Percentiles rank a stretch among this genome's conserved stretches.
phyloP scores from a whole-genome alignment of 2,329 filamentous ascomycete species.

The Penicillium sp. region DNA sequence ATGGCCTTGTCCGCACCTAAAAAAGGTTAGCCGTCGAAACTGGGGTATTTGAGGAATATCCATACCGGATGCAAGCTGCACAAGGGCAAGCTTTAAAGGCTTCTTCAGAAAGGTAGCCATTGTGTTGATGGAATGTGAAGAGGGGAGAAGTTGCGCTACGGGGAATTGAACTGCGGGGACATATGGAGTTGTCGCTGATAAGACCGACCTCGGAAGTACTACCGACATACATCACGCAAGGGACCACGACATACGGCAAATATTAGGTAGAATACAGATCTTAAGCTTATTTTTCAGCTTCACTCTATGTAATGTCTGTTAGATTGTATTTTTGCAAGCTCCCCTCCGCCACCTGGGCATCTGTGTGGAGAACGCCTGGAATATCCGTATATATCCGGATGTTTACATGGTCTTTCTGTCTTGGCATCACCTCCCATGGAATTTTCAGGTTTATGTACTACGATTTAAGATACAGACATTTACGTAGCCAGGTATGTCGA shows the following conservation, averaged over 20 bases:
- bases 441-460: too few relatives aligned
- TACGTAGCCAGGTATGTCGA: too few relatives aligned
- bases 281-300: background rate
- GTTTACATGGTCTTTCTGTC: too few relatives aligned
- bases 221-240: background rate
- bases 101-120: conserved; percentile 68
- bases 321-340: too few relatives aligned
- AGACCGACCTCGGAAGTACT: background rate
- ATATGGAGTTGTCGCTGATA: background rate
- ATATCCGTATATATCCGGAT: too few relatives aligned
- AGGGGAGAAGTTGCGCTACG: background rate
- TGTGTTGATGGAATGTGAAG: conserved; percentile 3
- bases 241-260: background rate
- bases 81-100: conserved; percentile 74
- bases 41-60: conserved; percentile 8
- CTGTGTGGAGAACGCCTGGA: too few relatives aligned
- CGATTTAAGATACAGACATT: too few relatives aligned
- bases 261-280: background rate
- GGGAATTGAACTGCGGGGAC: background rate
- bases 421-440: too few relatives aligned
- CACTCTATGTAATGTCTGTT: too few relatives aligned
- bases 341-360: too few relatives aligned
- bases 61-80: conserved; percentile 74
- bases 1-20: conserved; percentile 74
- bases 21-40: background rate